phyloP scores from a whole-genome alignment of 305 asterid species.

The Plantago coronopus region DNA sequence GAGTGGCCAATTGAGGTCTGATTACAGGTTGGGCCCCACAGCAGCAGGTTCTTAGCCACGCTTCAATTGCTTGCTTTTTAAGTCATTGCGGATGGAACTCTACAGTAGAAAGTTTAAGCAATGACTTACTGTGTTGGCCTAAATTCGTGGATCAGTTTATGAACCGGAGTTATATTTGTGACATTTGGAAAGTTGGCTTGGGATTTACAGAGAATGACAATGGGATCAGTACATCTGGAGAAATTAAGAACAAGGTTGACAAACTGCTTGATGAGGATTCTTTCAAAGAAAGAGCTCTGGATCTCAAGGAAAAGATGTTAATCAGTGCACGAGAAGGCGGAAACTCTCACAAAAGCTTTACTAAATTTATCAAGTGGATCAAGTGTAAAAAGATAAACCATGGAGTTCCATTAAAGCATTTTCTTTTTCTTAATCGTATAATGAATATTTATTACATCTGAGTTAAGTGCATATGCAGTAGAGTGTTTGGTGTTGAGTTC shows the following conservation, averaged over 20 bases:
- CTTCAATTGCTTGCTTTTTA: conserved; percentile 36
- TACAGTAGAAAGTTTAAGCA: conserved; percentile 32
- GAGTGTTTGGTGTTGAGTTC: too few relatives aligned
- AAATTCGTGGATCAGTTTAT: conserved; percentile 35
- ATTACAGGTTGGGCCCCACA: conserved; percentile 36
- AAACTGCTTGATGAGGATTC: conserved; percentile 19
- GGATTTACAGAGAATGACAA: conserved; percentile 15
- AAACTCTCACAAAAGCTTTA: conserved; percentile 23
- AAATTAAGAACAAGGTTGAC: conserved; percentile 33
- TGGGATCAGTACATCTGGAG: conserved; percentile 23
- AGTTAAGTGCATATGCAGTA: too few relatives aligned
- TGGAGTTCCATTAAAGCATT: too few relatives aligned
- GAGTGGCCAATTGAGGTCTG: conserved; percentile 26
- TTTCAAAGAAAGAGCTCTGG: conserved; percentile 28
- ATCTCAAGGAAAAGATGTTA: conserved; percentile 19
- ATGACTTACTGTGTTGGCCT: conserved; percentile 45
- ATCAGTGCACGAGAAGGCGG: conserved; percentile 29
- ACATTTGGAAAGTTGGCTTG: conserved; percentile 36
- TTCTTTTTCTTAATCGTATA: too few relatives aligned
- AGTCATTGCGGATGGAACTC: conserved; percentile 52
- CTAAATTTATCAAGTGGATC: conserved; percentile 24
- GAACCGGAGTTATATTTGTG: conserved; percentile 33
- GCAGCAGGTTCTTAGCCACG: conserved; percentile 35
- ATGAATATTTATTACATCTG: too few relatives aligned
- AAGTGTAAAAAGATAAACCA: neutral